phyloP scores from a whole-genome alignment of 139 green algal genomes.

The Closterium sp. region DNA sequence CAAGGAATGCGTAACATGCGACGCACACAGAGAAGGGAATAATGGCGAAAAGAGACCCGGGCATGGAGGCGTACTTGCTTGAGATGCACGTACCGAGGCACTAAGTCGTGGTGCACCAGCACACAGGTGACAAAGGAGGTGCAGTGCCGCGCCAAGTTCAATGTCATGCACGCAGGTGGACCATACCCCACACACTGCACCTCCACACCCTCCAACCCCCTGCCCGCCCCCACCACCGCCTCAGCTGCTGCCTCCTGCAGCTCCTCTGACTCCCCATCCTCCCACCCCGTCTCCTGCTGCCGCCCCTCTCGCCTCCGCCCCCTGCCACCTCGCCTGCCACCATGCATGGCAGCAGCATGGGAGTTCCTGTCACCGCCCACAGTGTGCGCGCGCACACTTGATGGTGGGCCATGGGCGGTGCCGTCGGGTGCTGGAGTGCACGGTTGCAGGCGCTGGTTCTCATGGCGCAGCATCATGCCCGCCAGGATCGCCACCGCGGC shows the following conservation, averaged over 20 bases:
- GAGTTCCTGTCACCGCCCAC: too few species aligned
- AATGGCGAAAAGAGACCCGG: too few species aligned
- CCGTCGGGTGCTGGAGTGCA: neutral
- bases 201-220: neutral
- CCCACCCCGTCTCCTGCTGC: neutral
- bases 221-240: neutral
- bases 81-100: conserved; percentile 23
- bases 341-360: too few species aligned
- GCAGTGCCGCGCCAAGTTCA: conserved; percentile 8
- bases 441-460: conserved; percentile 2
- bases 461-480: conserved; percentile 8
- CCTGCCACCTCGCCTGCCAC: too few species aligned
- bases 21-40: neutral
- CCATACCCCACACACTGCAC: conserved; percentile 15
- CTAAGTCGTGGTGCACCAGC: conserved; percentile 22
- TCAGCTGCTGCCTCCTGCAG: neutral
- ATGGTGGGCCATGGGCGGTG: neutral
- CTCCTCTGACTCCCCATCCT: neutral
- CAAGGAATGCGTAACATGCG: neutral
- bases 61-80: neutral
- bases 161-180: conserved; percentile 27
- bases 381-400: too few species aligned
- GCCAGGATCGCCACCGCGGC: conserved; percentile 4
- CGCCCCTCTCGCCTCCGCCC: neutral
- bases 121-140: conserved; percentile 17